phyloP scores from a whole-genome alignment of 352 stramenopile genomes.

The Phytophthora boehmeriae region DNA sequence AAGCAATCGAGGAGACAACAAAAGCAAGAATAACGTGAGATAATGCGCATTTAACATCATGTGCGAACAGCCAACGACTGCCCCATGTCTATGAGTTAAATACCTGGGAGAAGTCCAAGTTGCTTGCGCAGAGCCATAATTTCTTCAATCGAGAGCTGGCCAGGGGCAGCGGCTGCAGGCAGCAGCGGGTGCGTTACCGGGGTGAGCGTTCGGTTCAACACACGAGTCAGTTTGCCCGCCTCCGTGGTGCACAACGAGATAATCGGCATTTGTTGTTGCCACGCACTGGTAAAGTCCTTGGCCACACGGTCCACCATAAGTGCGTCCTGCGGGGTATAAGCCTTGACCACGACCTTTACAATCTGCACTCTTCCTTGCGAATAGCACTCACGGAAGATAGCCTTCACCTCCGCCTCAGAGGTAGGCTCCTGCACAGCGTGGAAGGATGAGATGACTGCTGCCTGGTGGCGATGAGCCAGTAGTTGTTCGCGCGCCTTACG shows the following conservation, averaged over 20 bases:
- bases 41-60: conserved; percentile 27
- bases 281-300: conserved; percentile 52
- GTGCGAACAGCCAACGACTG: conserved; percentile 7
- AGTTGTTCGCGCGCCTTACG: conserved; percentile 68
- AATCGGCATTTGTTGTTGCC: conserved; percentile 88
- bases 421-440: conserved; percentile 66
- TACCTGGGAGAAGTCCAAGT: conserved; percentile 86
- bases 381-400: conserved; percentile 79
- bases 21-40: conserved; percentile 23
- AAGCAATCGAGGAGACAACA: conserved; percentile 21
- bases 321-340: conserved; percentile 81
- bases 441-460: conserved; percentile 81
- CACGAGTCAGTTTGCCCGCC: conserved; percentile 91
- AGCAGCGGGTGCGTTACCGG: conserved; percentile 95
- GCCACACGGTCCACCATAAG: conserved; percentile 84
- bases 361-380: conserved; percentile 77
- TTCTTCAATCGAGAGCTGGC: conserved; percentile 94
- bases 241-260: conserved; percentile 95
- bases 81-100: conserved; percentile 40
- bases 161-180: conserved; percentile 93
- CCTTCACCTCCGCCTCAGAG: conserved; percentile 47
- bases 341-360: conserved; percentile 92
- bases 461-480: conserved; percentile 44
- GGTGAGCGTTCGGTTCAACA: conserved; percentile 96
- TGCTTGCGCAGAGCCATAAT: conserved; percentile 91